phyloP scores from a whole-genome alignment of 768 basidiomycete species.

The Sarcomyxa edulis region DNA sequence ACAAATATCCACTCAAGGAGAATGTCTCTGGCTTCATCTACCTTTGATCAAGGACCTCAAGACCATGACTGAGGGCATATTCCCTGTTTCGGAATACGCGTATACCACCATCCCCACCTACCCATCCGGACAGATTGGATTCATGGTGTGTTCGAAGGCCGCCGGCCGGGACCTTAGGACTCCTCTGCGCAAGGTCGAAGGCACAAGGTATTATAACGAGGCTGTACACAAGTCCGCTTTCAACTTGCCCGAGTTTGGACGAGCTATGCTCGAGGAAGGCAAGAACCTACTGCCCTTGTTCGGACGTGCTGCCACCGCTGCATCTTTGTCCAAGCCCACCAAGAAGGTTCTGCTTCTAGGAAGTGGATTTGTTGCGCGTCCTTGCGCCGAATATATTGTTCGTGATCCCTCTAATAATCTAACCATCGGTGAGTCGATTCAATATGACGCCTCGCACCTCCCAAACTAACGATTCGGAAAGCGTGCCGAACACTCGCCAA shows the following conservation, averaged over 20 bases:
- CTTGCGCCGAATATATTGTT: slow-evolving; percentile 93
- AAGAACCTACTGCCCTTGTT: slow-evolving; percentile 71
- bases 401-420: slow-evolving; percentile 77
- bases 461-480: slow-evolving; percentile 25
- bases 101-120: slow-evolving; percentile 97
- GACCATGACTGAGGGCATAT: slow-evolving; percentile 63
- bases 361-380: slow-evolving; percentile 91
- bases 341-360: slow-evolving; percentile 86
- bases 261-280: slow-evolving; percentile 66
- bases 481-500: slow-evolving; percentile 85
- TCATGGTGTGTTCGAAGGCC: slow-evolving; percentile 84
- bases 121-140: slow-evolving; percentile 97
- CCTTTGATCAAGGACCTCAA: slow-evolving; percentile 76
- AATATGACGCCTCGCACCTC: not conserved
- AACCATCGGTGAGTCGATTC: slow-evolving; percentile 66
- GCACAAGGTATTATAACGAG: slow-evolving; percentile 82
- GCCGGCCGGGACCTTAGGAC: slow-evolving; percentile 61
- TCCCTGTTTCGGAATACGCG: slow-evolving; percentile 83
- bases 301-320: slow-evolving; percentile 50
- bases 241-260: slow-evolving; percentile 88
- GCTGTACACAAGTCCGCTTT: slow-evolving; percentile 80
- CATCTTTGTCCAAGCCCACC: slow-evolving; percentile 34
- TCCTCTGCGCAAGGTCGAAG: slow-evolving; percentile 66
- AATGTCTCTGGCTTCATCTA: slow-evolving; percentile 94
- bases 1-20: slow-evolving; percentile 92